Evolutionary conservation across 2,329 filamentous ascomycete genomes (phyloP).

Genomic region (Biscogniauxia marginata): DNA sequence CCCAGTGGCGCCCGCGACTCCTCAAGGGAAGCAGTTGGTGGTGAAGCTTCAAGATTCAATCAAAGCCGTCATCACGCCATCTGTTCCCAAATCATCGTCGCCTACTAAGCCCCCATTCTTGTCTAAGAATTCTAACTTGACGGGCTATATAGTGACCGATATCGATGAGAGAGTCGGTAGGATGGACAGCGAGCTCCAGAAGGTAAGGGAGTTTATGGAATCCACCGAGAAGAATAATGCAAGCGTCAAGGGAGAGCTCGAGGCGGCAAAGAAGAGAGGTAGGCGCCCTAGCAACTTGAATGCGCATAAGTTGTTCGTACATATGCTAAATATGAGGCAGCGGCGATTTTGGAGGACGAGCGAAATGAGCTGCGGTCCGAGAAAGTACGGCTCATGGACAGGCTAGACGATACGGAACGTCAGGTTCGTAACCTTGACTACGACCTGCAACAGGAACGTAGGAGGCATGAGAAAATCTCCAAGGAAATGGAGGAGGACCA

Average conservation of each 20-base stretch:
- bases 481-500: constrained; percentile 33
- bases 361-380: constrained; percentile 46
- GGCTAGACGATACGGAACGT: constrained; percentile 62
- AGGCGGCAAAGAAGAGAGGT: constrained; percentile 74
- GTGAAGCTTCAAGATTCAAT: constrained; percentile 27
- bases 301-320: not conserved
- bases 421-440: constrained; percentile 46
- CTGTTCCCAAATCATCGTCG: constrained; percentile 40
- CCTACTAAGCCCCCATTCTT: constrained; percentile 56
- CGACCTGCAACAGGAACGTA: constrained; percentile 44
- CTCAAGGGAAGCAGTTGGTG: constrained; percentile 30
- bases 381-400: constrained; percentile 56
- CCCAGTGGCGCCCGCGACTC: constrained; percentile 35
- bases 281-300: constrained; percentile 28
- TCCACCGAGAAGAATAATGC: constrained; percentile 66
- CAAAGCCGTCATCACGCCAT: constrained; percentile 34
- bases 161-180: constrained; percentile 72
- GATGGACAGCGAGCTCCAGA: constrained; percentile 72
- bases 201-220: constrained; percentile 71
- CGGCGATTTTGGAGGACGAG: constrained; percentile 48
- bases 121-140: constrained; percentile 71
- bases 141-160: constrained; percentile 69
- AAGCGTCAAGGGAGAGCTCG: constrained; percentile 70
- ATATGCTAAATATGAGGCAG: constrained; percentile 34
- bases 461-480: constrained; percentile 28